Base-by-base conservation (phyloP, 1,284 basidiomycete species). In the Rhodotorula glutinis region DNA sequence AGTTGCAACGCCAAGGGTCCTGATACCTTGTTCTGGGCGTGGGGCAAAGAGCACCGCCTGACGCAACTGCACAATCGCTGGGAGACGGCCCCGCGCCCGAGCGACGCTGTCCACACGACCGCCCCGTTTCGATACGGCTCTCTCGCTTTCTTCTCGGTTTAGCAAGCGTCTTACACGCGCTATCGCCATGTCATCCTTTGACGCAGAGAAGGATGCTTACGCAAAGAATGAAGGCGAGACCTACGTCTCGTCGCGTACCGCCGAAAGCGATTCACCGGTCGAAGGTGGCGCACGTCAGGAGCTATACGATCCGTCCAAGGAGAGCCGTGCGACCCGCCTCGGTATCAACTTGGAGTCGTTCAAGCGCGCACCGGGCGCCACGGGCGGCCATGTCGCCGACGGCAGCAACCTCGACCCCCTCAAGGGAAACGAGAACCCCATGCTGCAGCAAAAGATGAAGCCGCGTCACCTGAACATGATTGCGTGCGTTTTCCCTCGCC, bases 401-500 rank as follows among this genome's bases (percentile, higher is more conserved):
- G 78, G 78, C 11, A 49, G 23, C 58, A 57, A 29, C 29, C 65
- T 29, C 38, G 65, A 64, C 23, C 68, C 70, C 25, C 63, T 73
- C 17, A 69, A 75, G 19, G 47, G 54, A 7, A 44, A 56, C 53
- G 76, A 78, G 52, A 78, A 77, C 65, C 79, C 78, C 10, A 74
- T 79, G 55, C 73, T 80, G 4, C 61, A 63, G 49, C 43, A 69
- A 27, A 57, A 62, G 33, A 71, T 63, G 62, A 58, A 58, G 44
- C 57, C 62, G 5, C 62, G 57, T 9, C 62, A 63, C 23, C 25
- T 63, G 10, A 52, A 60, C n/a, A 62, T 55, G 60, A 62, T 62
- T 33, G 62, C 83, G 2, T 78, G 83, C 41, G 82, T 82, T 27
- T 82, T 79, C 79, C 82, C 77, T 71, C 76, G 21, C 25, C n/a